Base-by-base conservation (phyloP, 1,284 basidiomycete species). In the Papiliotrema terrestris region DNA sequence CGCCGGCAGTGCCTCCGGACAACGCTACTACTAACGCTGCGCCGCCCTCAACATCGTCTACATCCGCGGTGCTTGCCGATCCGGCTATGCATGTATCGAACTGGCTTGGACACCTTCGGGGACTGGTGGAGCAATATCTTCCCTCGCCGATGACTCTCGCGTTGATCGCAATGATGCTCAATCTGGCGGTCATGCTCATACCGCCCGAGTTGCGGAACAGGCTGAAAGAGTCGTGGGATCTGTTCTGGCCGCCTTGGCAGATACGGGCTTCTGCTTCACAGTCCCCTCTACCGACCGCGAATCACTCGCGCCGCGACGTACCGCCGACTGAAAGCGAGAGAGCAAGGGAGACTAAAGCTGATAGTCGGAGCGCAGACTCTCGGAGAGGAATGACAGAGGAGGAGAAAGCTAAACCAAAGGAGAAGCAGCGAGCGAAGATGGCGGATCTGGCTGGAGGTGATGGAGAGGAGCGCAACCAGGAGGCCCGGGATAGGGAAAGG, bases 181-280 rank as follows among this genome's bases (percentile, higher is more conserved):
- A 67, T 36, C 19, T 64, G 8, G 22, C 51, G 3, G n/a, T 55
- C 2, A 35, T 61, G 35, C 23, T 61, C 20, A 29, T 64, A 4
- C 60, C 61, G 4, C n/a, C 19, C 2, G 53, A 62, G 14, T 20
- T 57, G 6, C 56, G 49, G 35, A 42, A 8, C 15, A 44, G 61
- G 9, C 22, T 66, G 22, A 61, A 49, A 29, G 51, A 50, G 13
- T 64, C 59, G 2, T 69, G 67, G 67, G 25, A 57, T 32, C 14
- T 66, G 1, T 63, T 67, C 44, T 65, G 67, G 63, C 64, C 65
- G n/a, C 65, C 63, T 11, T 67, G 67, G 67, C 62, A 68, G 38
- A 61, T 67, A 43, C 56, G 64, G 9, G 29, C 51, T 2, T 13
- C 8, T 9, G 3, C 11, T 45, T 32, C 29, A 32, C 29, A 11